These are phyloP conservation scores for Suillus bovinus DNA, from an alignment of 768 basidiomycete species.

Conservation along the genomic window DNA sequence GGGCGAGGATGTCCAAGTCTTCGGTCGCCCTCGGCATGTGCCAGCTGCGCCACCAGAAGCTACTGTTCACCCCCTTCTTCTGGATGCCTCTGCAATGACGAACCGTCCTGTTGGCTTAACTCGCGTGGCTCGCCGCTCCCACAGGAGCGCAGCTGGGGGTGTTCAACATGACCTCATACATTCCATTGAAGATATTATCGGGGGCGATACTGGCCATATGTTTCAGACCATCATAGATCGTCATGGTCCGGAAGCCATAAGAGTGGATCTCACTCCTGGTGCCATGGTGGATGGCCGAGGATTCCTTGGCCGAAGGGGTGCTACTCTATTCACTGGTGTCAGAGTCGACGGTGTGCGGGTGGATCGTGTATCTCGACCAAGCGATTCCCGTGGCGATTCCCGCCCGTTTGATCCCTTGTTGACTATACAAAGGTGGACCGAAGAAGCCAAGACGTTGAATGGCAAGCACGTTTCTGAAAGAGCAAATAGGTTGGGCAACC, in stretches of 20 bases:
- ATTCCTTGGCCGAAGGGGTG: constrained; percentile 49
- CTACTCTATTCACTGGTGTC: constrained; percentile 51
- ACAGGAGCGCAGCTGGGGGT: constrained; percentile 50
- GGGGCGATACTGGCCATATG: constrained; percentile 77
- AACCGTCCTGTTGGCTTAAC: constrained; percentile 48
- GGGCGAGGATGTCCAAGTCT: constrained; percentile 60
- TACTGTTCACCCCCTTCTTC: constrained; percentile 78
- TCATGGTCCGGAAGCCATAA: constrained; percentile 65
- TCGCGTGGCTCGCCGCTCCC: constrained; percentile 54
- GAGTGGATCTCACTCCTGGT: constrained; percentile 73
- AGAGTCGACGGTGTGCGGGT: constrained; percentile 43
- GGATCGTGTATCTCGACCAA: constrained; percentile 50
- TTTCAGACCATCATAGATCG: constrained; percentile 80
- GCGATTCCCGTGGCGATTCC: constrained; percentile 44
- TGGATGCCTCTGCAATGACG: constrained; percentile 55
- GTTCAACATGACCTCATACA: constrained; percentile 63
- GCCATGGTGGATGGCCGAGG: constrained; percentile 61
- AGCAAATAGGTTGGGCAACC: constrained; percentile 64
- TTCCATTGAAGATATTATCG: constrained; percentile 80
- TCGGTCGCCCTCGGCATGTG: constrained; percentile 59
- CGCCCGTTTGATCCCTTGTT: constrained; percentile 73
- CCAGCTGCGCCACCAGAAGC: constrained; percentile 60
- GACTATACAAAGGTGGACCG: constrained; percentile 85
- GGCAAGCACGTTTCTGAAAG: constrained; percentile 73
- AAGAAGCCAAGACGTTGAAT: constrained; percentile 82